Base-by-base conservation (phyloP, 2,329 filamentous ascomycete species). In the Neofusicoccum parvum region DNA sequence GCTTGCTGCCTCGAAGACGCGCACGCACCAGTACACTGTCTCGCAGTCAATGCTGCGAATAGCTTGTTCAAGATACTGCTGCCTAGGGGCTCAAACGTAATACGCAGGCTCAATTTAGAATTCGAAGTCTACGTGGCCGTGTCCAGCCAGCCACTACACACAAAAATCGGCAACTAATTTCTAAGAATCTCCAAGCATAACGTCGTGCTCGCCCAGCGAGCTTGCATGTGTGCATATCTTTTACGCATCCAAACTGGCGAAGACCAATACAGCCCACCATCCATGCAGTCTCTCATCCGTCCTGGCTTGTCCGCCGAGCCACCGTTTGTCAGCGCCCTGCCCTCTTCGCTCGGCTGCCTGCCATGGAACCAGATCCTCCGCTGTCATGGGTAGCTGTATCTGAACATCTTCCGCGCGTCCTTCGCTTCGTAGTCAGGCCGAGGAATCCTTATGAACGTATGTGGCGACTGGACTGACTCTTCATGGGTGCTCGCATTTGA, bases 361-460 rank as follows among this genome's bases (percentile, higher is more conserved):
- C 9, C 41, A 48, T 43, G 27, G 20, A 59, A 43, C 3, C 11
- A 2, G 14, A 14, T 4, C 3, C 15, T 59, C 53, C 17, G 27
- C 27, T 17, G 27, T 37, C 14, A 60, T 36, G 56, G 56, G 56
- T 34, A 60, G 43, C 56, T 60, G 43, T 60, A 60, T 27, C 56
- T 60, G 27, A 43, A 34, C 56, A 60, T 23, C 56, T 60, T 60
- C 43, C 56, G 41, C 56, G 56, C 43, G 43, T 48, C 41, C 43
- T 60, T 60, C 37, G 41, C 41, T 48, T 36, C 56, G 27, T 48
- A 43, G 15, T 48, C 11, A 15, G n/a, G 5, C 5, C 11, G 41
- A 6, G 41, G 56, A 23, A 37, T 23, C n/a, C 41, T n/a, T 15
- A 32, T 32, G 5, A 23, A 7, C 4, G 9, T 5, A 15, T 48